Evolutionary conservation across 352 stramenopile species (phyloP).

Genomic region (Globisporangium takayamanum): DNA sequence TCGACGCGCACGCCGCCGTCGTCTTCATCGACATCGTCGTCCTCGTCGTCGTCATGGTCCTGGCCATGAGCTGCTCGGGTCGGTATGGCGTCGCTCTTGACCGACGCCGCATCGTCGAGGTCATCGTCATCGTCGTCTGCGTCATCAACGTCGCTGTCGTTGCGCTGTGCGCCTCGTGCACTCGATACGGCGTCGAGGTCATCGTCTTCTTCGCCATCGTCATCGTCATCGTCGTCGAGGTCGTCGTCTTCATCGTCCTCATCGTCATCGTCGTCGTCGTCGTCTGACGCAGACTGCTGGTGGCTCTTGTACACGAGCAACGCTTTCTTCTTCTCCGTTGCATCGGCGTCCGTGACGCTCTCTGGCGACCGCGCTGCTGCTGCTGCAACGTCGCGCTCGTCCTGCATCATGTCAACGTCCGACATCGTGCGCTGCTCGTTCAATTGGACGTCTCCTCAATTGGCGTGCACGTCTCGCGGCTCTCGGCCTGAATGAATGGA

Average conservation of each 20-base stretch:
- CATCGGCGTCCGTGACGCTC: slow-evolving; percentile 14
- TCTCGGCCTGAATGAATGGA: not conserved
- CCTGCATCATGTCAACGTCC: not conserved
- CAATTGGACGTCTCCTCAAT: not conserved
- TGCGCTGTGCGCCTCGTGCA: not conserved
- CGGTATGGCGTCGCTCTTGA: slow-evolving; percentile 10
- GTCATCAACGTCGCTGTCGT: slow-evolving; percentile 2
- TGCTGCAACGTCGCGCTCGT: not conserved
- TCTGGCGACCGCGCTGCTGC: not conserved
- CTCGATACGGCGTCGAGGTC: slow-evolving; percentile 15
- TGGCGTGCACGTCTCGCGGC: no score
- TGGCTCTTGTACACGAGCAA: slow-evolving; percentile 76
- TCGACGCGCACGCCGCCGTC: slow-evolving; percentile 57
- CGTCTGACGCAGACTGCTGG: slow-evolving; percentile 51
- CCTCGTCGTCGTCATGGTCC: slow-evolving; percentile 16
- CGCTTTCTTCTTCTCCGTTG: slow-evolving; percentile 69
- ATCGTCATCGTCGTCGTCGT: slow-evolving; percentile 43
- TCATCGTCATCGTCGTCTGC: slow-evolving; percentile 21
- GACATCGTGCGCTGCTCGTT: not conserved
- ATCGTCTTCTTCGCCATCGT: slow-evolving; percentile 14
- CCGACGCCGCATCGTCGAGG: slow-evolving; percentile 7
- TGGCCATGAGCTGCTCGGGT: slow-evolving; percentile 9
- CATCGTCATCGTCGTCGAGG: slow-evolving; percentile 18
- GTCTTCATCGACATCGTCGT: slow-evolving; percentile 36
- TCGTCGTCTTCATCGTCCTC: slow-evolving; percentile 35